phyloP scores from a whole-genome alignment of 2,329 filamentous ascomycete genomes.

The Orbilia oligospora region DNA sequence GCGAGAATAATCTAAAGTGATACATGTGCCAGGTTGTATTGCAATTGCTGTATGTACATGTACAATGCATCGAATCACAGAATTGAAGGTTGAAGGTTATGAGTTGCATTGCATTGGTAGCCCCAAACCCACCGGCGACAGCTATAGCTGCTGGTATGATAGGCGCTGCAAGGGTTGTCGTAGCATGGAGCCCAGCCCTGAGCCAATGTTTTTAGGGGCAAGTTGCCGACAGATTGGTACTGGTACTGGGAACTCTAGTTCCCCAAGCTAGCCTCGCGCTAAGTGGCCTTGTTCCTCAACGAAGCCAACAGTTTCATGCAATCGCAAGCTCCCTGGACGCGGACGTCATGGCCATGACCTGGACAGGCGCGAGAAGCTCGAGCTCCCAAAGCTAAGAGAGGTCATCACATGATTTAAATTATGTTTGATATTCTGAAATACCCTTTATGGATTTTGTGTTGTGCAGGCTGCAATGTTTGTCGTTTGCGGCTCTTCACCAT shows the following conservation, averaged over 20 bases:
- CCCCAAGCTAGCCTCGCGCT: background rate
- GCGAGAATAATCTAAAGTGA: background rate
- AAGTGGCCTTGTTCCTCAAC: background rate
- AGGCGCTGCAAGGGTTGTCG: background rate
- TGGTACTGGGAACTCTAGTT: no score
- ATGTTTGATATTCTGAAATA: background rate
- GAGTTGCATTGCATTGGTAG: background rate
- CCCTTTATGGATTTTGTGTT: slow-evolving; percentile 23
- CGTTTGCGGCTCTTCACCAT: slow-evolving; percentile 32
- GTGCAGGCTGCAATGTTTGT: slow-evolving; percentile 11
- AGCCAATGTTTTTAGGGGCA: background rate
- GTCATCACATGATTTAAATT: background rate
- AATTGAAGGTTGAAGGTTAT: background rate
- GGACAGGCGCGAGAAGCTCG: background rate
- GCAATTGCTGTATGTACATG: background rate
- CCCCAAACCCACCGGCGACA: background rate
- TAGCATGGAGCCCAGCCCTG: background rate
- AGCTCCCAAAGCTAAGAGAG: background rate
- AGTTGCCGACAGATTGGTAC: slow-evolving; percentile 13
- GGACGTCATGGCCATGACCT: no score
- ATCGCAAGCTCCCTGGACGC: no score
- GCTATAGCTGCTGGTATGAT: background rate
- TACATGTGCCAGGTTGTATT: background rate
- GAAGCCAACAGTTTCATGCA: background rate
- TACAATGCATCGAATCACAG: background rate